These are phyloP conservation scores for Phanerochaete carnosa DNA, from an alignment of 768 basidiomycete species.

Conservation along the genomic window DNA sequence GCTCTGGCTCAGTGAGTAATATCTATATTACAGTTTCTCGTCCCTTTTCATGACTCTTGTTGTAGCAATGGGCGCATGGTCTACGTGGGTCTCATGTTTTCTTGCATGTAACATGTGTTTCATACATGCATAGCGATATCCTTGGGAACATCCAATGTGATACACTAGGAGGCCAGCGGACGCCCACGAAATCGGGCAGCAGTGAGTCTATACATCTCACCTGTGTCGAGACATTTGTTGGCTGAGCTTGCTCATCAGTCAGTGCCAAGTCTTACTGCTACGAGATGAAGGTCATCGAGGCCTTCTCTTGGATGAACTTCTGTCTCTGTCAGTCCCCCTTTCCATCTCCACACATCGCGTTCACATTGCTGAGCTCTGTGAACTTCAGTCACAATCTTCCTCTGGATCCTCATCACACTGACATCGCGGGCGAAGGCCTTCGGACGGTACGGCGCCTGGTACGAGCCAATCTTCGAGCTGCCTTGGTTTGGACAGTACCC, in stretches of 20 bases:
- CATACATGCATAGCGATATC: slow-evolving; percentile 52
- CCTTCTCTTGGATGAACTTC: slow-evolving; percentile 76
- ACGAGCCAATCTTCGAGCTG: slow-evolving; percentile 57
- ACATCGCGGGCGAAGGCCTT: slow-evolving; percentile 51
- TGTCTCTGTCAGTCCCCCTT: slow-evolving; percentile 37
- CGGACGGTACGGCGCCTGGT: slow-evolving; percentile 54
- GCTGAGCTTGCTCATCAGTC: slow-evolving; percentile 40
- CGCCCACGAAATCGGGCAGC: slow-evolving; percentile 48
- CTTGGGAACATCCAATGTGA: slow-evolving; percentile 43
- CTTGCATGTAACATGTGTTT: no score
- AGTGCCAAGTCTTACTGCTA: slow-evolving; percentile 60
- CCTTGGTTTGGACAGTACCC: slow-evolving; percentile 77
- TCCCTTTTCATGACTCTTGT: not conserved
- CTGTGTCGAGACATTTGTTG: no score
- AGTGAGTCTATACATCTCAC: slow-evolving; percentile 38
- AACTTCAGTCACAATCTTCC: slow-evolving; percentile 40
- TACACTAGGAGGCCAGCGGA: slow-evolving; percentile 32
- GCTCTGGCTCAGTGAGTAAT: slow-evolving; percentile 65
- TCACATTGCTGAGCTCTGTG: not conserved
- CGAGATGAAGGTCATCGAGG: slow-evolving; percentile 76
- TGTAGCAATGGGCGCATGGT: slow-evolving; percentile 73
- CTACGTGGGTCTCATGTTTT: slow-evolving; percentile 45
- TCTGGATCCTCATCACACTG: slow-evolving; percentile 55
- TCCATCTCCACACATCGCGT: not conserved
- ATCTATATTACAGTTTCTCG: not conserved